Evolutionary conservation across 139 green algal species (phyloP).

Genomic region (Nannochloris sp.): DNA sequence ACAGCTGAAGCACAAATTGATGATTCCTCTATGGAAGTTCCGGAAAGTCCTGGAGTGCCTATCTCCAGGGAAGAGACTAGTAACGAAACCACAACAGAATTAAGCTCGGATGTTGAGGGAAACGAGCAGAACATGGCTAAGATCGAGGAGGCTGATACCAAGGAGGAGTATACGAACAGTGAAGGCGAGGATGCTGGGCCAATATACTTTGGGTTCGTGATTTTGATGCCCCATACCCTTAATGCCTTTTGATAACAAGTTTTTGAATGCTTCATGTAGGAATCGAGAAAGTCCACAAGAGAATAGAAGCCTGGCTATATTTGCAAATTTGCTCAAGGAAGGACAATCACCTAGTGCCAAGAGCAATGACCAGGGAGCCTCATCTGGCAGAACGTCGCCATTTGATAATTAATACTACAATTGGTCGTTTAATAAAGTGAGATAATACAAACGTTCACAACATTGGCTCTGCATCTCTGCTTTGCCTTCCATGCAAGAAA

Average conservation of each 20-base stretch:
- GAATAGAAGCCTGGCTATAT: too few relatives aligned
- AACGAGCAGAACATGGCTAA: background rate
- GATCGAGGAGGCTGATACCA: slow-evolving; percentile 10
- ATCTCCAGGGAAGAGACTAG: too few relatives aligned
- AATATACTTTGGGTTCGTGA: slow-evolving; percentile 19
- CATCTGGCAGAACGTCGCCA: too few relatives aligned
- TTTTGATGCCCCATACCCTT: background rate
- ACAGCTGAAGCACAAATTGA: slow-evolving; percentile 1
- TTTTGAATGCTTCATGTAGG: background rate
- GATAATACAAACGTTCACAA: background rate
- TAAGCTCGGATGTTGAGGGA: background rate
- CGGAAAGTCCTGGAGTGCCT: slow-evolving; percentile 1
- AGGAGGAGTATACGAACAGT: too few relatives aligned
- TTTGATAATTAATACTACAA: background rate
- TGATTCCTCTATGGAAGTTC: slow-evolving; percentile 6
- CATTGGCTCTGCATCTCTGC: background rate
- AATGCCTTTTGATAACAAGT: background rate
- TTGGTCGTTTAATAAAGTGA: background rate
- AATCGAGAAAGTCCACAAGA: too few relatives aligned
- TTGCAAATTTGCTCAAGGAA: too few relatives aligned
- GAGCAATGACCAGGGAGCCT: too few relatives aligned
- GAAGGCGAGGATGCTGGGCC: slow-evolving; percentile 12
- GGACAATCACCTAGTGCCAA: too few relatives aligned
- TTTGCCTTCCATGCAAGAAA: background rate
- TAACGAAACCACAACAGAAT: background rate